phyloP scores from a whole-genome alignment of 139 green algal genomes.

The Edaphochlamys debaryana region DNA sequence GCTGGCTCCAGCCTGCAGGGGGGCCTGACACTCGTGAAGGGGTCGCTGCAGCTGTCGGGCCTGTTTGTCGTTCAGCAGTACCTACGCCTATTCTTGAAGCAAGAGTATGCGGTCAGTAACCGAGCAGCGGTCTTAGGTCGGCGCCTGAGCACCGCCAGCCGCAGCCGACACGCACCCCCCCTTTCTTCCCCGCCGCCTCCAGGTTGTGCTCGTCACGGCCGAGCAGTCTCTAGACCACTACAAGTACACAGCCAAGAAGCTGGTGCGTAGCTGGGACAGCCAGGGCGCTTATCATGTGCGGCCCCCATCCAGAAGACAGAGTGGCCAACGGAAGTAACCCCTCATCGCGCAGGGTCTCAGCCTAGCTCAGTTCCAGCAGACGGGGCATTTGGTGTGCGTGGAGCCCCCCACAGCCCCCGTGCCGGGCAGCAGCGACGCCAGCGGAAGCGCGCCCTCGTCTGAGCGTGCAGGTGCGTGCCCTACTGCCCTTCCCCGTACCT shows the following conservation, averaged over 20 bases:
- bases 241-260: constrained; percentile 25
- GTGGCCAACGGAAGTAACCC: no score
- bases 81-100: neutral
- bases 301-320: no score
- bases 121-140: no score
- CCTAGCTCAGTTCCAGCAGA: neutral
- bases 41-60: constrained; percentile 10
- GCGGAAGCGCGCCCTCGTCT: no score
- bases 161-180: no score
- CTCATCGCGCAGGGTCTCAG: constrained; percentile 36
- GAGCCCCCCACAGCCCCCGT: neutral
- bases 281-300: no score
- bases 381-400: constrained; percentile 1
- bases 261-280: constrained; percentile 31
- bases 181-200: no score
- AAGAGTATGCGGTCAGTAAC: neutral
- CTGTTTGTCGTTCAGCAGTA: constrained; percentile 34
- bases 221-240: constrained; percentile 37
- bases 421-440: neutral
- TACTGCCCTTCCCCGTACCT: no score
- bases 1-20: neutral
- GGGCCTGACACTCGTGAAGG: constrained; percentile 11
- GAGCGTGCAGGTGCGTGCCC: no score
- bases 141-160: no score
- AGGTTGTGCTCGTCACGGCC: constrained; percentile 31